phyloP scores from a whole-genome alignment of 2,329 filamentous ascomycete genomes.

The Chalaropsis thielavioides region DNA sequence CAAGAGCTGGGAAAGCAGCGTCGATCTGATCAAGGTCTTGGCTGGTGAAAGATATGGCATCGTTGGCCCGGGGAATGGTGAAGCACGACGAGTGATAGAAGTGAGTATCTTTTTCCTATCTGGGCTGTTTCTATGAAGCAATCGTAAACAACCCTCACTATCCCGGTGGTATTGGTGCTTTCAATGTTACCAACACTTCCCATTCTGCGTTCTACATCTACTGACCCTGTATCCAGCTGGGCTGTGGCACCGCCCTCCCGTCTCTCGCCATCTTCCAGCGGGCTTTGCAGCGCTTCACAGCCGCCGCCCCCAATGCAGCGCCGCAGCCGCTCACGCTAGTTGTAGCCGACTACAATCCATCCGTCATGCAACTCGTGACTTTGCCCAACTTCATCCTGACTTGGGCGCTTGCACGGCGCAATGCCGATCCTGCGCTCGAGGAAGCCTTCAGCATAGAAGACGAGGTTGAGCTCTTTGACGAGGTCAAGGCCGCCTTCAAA shows the following conservation, averaged over 20 bases:
- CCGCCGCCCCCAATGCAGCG: background rate
- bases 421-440: constrained; percentile 31
- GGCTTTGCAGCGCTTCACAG: constrained; percentile 24
- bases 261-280: constrained; percentile 57
- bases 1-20: constrained; percentile 79
- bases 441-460: constrained; percentile 34
- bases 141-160: background rate
- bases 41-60: constrained; percentile 29
- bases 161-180: background rate
- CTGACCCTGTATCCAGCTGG: constrained; percentile 38
- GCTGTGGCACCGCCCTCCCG: constrained; percentile 65
- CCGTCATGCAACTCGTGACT: constrained; percentile 64
- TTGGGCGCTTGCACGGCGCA: constrained; percentile 41
- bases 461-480: constrained; percentile 49
- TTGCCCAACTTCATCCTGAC: constrained; percentile 62
- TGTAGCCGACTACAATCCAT: constrained; percentile 66
- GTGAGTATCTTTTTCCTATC: constrained; percentile 26
- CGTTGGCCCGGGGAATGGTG: constrained; percentile 21
- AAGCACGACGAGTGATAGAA: constrained; percentile 37
- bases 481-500: constrained; percentile 44
- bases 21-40: constrained; percentile 62
- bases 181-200: constrained; percentile 1
- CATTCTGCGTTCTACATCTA: background rate
- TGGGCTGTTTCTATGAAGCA: background rate
- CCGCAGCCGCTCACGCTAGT: constrained; percentile 40